phyloP scores from a whole-genome alignment of 306 rosid species.

The Astragalus glycyphyllos region DNA sequence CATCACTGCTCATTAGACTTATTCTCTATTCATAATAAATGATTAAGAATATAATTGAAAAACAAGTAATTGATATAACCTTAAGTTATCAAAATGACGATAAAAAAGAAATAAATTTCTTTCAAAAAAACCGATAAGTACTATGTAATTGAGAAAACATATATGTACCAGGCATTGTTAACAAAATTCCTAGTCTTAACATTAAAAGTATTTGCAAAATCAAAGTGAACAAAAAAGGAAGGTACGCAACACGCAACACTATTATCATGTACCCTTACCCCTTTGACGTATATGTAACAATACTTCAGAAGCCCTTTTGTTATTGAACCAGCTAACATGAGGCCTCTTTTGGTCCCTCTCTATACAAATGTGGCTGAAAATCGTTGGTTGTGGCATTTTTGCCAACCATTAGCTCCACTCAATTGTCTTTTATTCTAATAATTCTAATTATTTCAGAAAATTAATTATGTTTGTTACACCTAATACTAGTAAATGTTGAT shows the following conservation, averaged over 20 bases:
- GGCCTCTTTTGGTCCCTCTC: conserved; percentile 41
- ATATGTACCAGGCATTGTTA: too few relatives aligned
- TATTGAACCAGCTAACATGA: conserved; percentile 36
- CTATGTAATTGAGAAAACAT: too few relatives aligned
- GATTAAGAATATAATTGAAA: too few relatives aligned
- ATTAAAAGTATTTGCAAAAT: too few relatives aligned
- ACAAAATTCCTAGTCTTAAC: too few relatives aligned
- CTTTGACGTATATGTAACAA: conserved; percentile 27
- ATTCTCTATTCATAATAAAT: too few relatives aligned
- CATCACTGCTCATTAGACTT: too few relatives aligned
- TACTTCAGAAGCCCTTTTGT: conserved; percentile 33
- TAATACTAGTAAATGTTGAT: conserved; percentile 25
- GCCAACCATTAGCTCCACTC: conserved; percentile 37
- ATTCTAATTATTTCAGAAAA: conserved; percentile 15
- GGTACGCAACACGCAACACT: conserved; percentile 49
- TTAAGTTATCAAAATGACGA: too few relatives aligned
- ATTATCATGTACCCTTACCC: not conserved
- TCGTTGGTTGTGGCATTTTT: conserved; percentile 38
- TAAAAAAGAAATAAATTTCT: too few relatives aligned
- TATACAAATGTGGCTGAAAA: conserved; percentile 38
- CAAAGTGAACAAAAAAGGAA: conserved; percentile 8
- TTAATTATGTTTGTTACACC: conserved; percentile 34
- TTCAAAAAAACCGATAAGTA: too few relatives aligned
- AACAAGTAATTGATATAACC: too few relatives aligned
- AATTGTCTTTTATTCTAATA: conserved; percentile 22